Evolutionary conservation across 2,329 filamentous ascomycete genomes (phyloP), one percentile per base, ranked within the genome.

Genomic region (Trichoderma harzianum): DNA sequence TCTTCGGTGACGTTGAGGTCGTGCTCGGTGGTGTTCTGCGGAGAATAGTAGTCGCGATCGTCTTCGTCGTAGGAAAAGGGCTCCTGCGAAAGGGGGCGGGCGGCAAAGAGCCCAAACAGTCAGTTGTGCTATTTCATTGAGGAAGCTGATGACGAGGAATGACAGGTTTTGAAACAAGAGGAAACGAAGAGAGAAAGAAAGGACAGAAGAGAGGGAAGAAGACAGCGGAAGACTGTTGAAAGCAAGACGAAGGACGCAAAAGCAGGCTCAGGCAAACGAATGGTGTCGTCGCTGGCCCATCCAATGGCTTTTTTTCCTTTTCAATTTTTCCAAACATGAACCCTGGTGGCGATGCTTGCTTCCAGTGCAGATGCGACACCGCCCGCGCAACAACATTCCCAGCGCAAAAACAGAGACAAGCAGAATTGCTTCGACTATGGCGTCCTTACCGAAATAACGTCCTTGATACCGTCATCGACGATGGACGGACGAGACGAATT

Each of bases 1-100:
- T 84, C 80, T 74, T 85, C 83, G 61, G 84, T 85, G 36, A 84
- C 83, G 73, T 85, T 84, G 69, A 85, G 80, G 71, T 82, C 79
- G 70, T 82, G 80, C 74, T 81, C 80, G 30, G 80, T 77, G 36
- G 70, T 65, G 24, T 72, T 72, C 16, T 75, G 75, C 39, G 78
- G 77, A 7, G 74, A 72, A 30, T 76, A 76, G 66, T 78, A 78
- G 65, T 80, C 77, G 73, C 73, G 76, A 58, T 81, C 81, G 74
- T 82, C 81, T 75, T 82, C 80, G 68, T 82, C 79, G 72, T 82
- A 82, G 10, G 80, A 80, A 70, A 82, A 82, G 72, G 81, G 80
- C 75, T 81, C 75, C 77, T 78, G 60, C 39, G 16, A 61, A 36
- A 18, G 5, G 26, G 24, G 47, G 24, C 7, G 69, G 16, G 53